A percentile compares a stretch with the other conserved stretches of the same genome.
phyloP scores from a whole-genome alignment of 257 asterid species.

The Fraxinus anomala region DNA sequence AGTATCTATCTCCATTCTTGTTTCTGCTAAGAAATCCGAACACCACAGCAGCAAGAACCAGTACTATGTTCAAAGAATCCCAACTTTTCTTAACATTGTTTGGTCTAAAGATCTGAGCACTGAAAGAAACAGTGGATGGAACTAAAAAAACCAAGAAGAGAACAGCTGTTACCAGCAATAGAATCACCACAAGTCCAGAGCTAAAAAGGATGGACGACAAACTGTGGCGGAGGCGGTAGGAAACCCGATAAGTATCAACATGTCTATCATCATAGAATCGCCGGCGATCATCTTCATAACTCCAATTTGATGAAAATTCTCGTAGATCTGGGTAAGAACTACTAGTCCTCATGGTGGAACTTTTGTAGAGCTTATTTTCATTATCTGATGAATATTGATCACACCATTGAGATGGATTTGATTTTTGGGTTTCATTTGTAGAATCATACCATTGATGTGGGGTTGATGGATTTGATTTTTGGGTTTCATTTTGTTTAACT shows the following conservation, averaged over 20 bases:
- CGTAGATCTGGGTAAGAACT: conserved; percentile 87
- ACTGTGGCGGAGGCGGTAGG: no score
- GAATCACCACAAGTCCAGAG: conserved; percentile 60
- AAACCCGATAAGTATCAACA: conserved; percentile 37
- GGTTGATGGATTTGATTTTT: conserved; percentile 42
- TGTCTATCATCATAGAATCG: conserved; percentile 57
- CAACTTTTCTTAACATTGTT: conserved; percentile 74
- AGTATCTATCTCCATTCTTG: conserved; percentile 49
- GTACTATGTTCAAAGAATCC: conserved; percentile 73
- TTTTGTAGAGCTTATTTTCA: conserved; percentile 27
- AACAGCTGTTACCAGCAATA: conserved; percentile 59
- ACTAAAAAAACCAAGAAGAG: conserved; percentile 57
- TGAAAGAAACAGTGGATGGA: conserved; percentile 55
- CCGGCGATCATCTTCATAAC: conserved; percentile 43
- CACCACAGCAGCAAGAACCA: conserved; percentile 72
- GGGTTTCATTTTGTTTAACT: conserved; percentile 31
- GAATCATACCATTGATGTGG: conserved; percentile 40
- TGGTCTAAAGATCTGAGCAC: conserved; percentile 62
- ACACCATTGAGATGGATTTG: conserved; percentile 32
- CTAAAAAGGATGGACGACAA: conserved; percentile 54
- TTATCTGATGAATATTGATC: conserved; percentile 26
- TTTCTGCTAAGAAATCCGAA: conserved; percentile 78
- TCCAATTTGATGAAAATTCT: conserved; percentile 43
- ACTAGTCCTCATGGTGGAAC: conserved; percentile 45
- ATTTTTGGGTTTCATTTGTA: conserved; percentile 22